Base-by-base conservation (phyloP, 1,284 basidiomycete species). In the Tilletia setariae region DNA sequence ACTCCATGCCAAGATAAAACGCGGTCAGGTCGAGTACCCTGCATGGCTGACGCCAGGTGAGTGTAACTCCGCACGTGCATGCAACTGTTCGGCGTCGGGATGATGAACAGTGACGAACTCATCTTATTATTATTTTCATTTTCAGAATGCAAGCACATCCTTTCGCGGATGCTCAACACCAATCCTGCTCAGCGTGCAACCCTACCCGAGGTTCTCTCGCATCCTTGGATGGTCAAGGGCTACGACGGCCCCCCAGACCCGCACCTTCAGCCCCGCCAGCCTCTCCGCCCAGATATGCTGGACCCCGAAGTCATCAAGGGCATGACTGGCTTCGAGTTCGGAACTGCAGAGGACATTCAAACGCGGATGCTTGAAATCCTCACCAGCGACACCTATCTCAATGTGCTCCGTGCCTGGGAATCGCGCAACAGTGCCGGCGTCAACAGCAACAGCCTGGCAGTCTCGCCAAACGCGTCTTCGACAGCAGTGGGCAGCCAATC, bases 261-360 rank as follows among this genome's bases (percentile, higher is more conserved):
- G 1, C 93, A 96, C 82, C 87, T 98, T 72, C 87, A 97, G 2
- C 87, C 90, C 61, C 91, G 95, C 9, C 90, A 92, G 76, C 94
- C 95, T 1, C 87, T 98, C 2, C 89, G 92, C 15, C 84, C 90
- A 0, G 90, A 92, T 69, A 92, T 96, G 71, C 86, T 98, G 51
- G 93, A 98, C 81, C 87, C 86, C 35, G 87, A 89, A 53, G 92
- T 98, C 62, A 88, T 98, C 82, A 87, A 88, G 67, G 90, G 90
- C 67, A 98, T 98, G 95, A 89, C 90, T 59, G 95, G 95, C 0
- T 98, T 98, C 84, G 94, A 98, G 79, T 98, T 98, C 76, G 96
- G 95, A 6, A 86, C 90, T 0, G 89, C 91, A 43, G 90, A 92
- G 11, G 90, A 94, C 25, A 93, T 98, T 70, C 89, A 92, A 80